phyloP scores from a whole-genome alignment of 805 yeast species.

The Candida tammaniensis region DNA sequence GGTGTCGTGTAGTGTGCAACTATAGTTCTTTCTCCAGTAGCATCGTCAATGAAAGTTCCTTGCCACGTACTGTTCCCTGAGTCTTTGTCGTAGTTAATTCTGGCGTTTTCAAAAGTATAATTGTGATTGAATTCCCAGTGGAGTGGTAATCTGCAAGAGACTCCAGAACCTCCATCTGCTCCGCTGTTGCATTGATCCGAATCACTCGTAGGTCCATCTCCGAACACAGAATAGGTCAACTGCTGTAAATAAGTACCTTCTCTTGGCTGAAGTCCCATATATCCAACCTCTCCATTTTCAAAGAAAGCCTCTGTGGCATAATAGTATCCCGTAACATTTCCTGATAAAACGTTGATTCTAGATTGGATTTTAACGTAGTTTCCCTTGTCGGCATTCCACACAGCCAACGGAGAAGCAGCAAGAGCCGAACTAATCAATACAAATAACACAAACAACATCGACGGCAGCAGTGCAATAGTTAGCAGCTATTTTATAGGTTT shows the following conservation, averaged over 20 bases:
- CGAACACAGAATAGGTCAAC: constrained; percentile 13
- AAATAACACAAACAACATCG: no score
- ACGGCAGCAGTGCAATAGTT: no score
- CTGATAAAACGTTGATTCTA: constrained; percentile 8
- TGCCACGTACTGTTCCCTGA: constrained; percentile 11
- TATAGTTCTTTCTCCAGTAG: constrained; percentile 5
- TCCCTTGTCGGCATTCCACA: neutral
- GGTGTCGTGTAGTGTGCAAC: constrained; percentile 11
- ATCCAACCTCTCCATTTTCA: constrained; percentile 6
- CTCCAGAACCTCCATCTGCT: constrained; percentile 13
- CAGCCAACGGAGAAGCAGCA: neutral
- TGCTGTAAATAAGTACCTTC: constrained; percentile 7
- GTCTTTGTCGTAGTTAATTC: constrained; percentile 1
- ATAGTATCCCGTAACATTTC: constrained; percentile 12
- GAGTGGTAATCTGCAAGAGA: constrained; percentile 9
- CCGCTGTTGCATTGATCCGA: constrained; percentile 8
- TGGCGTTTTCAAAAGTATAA: constrained; percentile 8
- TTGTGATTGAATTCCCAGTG: constrained; percentile 12
- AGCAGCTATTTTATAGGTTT: no score
- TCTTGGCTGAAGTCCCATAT: constrained; percentile 14
- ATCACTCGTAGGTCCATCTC: constrained; percentile 7
- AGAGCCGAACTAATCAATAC: neutral
- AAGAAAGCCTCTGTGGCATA: constrained; percentile 11
- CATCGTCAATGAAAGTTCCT: constrained; percentile 11
- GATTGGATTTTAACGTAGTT: constrained; percentile 2